Base-by-base conservation (phyloP, 495 filamentous ascomycete species). In the Immersiella caudata region DNA sequence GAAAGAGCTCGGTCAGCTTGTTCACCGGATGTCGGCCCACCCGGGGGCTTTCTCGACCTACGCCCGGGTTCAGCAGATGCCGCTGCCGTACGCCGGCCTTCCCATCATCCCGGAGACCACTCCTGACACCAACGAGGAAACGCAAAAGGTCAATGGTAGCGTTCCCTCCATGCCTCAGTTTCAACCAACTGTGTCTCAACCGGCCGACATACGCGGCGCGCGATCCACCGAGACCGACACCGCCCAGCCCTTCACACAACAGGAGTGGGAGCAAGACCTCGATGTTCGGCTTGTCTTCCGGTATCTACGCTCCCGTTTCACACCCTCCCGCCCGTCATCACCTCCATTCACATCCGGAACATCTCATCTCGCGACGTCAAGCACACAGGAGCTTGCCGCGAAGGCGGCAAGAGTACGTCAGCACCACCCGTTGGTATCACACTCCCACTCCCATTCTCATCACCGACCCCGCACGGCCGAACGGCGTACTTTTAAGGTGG, bases 191-290 rank as follows among this genome's bases (percentile, higher is more conserved):
- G 71, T 85, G 22, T 58, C 67, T 2, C 77, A 71, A 60, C 77
- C 79, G 50, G 71, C 73, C 18, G 63, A 72, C 66, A 69, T 71
- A 26, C 70, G 68, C 46, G 71, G 73, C 57, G 61, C 46, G 46
- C 65, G 54, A 49, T 76, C 66, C 12, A 60, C 26, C 12, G 72
- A 62, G 50, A 2, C 73, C 26, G 65, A 69, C 33, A 12, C 35
- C 6, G 55, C 67, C 12, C 61, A 40, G 16, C 67, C 75, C 0
- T 84, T 87, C 60, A 82, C 80, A 2, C 84, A 86, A 51, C 90
- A 93, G 29, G 94, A 96, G 74, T 97, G 94, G 94, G 93, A 96
- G 74, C 88, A 87, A 40, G 90, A 93, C 16, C 85, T 96, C 5
- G 92, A 96, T 70, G 84, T 96, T 66, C 88, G 87, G 76, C 89